Evolutionary conservation across 176 grass and related monocot genomes (phyloP).

Genomic region (Miscanthus lutarioriparius): DNA sequence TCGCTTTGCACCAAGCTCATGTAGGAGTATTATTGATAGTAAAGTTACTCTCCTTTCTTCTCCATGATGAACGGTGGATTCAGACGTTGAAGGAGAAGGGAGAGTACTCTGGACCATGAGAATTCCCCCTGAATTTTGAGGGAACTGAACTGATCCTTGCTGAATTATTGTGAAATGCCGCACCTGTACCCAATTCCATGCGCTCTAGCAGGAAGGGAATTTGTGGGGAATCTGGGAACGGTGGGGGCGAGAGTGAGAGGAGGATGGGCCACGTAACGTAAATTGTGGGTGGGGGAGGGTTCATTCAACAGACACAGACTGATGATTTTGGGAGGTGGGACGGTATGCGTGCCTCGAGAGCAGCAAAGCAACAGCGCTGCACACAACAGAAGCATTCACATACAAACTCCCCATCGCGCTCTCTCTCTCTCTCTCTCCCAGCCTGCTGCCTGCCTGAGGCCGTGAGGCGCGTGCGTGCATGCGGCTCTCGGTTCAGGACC

Average conservation of each 20-base stretch:
- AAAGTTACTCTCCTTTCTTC: background rate
- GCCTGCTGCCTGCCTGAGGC: background rate
- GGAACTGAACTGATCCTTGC: background rate
- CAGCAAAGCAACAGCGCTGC: background rate
- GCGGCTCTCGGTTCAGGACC: slow-evolving; percentile 35
- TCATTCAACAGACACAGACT: slow-evolving; percentile 22
- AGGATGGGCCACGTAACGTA: background rate
- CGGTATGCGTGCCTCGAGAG: slow-evolving; percentile 38
- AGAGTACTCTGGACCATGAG: too few relatives aligned
- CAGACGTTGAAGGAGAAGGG: background rate
- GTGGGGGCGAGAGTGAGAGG: too few relatives aligned
- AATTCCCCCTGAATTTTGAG: background rate
- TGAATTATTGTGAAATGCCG: background rate
- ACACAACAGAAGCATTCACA: slow-evolving; percentile 40
- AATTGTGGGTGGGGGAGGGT: slow-evolving; percentile 1
- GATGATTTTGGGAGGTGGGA: slow-evolving; percentile 46
- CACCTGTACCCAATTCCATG: background rate
- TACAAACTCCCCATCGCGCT: slow-evolving; percentile 6
- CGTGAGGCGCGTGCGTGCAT: slow-evolving; percentile 1
- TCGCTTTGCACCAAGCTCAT: background rate
- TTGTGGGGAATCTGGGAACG: background rate
- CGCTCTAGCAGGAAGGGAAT: background rate
- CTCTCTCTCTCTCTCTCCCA: background rate
- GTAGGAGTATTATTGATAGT: background rate
- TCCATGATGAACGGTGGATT: background rate